A percentile compares a stretch with the other conserved stretches of the same genome.
These are phyloP conservation scores for Nothopassalora personata DNA, from an alignment of 2,329 filamentous ascomycete genomes.

Conservation along the genomic window DNA sequence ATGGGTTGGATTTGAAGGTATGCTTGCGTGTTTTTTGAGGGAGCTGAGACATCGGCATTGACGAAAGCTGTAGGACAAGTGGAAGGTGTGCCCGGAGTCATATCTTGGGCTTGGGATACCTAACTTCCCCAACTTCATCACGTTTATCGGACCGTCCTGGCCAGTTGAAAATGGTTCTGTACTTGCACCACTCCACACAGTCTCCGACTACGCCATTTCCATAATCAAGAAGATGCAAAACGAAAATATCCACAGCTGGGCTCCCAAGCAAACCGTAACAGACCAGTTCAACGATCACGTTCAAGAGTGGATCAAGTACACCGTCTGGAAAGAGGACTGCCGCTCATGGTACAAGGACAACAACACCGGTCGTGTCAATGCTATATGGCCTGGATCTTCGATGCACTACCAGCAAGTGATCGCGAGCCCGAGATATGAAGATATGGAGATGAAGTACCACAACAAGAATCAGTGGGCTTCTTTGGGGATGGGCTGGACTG, in stretches of 20 bases:
- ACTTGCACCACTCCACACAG: slow-evolving; percentile 5
- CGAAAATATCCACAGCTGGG: slow-evolving; percentile 2
- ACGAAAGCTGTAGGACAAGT: slow-evolving; percentile 29
- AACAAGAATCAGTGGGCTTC: slow-evolving; percentile 40
- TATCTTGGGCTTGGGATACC: slow-evolving; percentile 19
- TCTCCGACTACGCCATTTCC: slow-evolving; percentile 43
- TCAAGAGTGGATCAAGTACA: slow-evolving; percentile 47
- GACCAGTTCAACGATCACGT: slow-evolving; percentile 41
- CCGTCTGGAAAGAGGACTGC: slow-evolving; percentile 46
- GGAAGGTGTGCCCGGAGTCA: slow-evolving; percentile 36
- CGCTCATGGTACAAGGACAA: slow-evolving; percentile 42
- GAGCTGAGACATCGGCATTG: background rate
- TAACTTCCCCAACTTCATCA: slow-evolving; percentile 28
- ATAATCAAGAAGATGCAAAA: slow-evolving; percentile 27
- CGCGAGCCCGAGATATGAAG: slow-evolving; percentile 38
- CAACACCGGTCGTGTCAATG: slow-evolving; percentile 42
- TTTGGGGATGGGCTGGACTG: slow-evolving; percentile 39
- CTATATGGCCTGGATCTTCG: slow-evolving; percentile 48
- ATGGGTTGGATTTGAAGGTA: slow-evolving; percentile 36
- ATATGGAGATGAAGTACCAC: slow-evolving; percentile 39
- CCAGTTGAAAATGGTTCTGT: slow-evolving; percentile 12
- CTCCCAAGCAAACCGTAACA: slow-evolving; percentile 37
- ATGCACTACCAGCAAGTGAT: slow-evolving; percentile 46
- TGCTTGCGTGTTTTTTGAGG: background rate
- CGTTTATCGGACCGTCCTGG: slow-evolving; percentile 11